phyloP scores from a whole-genome alignment of 2,329 filamentous ascomycete genomes.

The Dothideomycetes sp. region DNA sequence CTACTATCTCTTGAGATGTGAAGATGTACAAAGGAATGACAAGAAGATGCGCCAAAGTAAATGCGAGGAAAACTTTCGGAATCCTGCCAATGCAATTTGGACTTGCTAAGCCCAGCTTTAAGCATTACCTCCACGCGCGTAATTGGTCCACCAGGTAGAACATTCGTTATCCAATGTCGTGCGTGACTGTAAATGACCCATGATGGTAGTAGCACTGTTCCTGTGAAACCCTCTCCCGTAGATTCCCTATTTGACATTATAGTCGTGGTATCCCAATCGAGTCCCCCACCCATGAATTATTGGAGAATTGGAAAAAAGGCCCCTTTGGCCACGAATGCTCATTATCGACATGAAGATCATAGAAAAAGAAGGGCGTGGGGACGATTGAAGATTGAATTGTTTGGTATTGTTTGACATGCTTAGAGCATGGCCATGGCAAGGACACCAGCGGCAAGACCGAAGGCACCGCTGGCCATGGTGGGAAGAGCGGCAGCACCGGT shows the following conservation, averaged over 20 bases:
- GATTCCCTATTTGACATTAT: conserved; percentile 5
- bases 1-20: too few relatives aligned
- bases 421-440: conserved; percentile 19
- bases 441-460: conserved; percentile 21
- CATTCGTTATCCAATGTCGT: too few relatives aligned
- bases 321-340: conserved; percentile 2
- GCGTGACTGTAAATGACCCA: not conserved
- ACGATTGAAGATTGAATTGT: not conserved
- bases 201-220: not conserved
- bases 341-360: conserved; percentile 10
- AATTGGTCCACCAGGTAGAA: not conserved
- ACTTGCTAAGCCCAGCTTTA: not conserved
- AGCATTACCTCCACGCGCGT: not conserved
- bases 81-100: not conserved
- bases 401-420: conserved; percentile 8
- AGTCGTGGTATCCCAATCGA: conserved; percentile 4
- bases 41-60: not conserved
- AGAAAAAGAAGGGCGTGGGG: conserved; percentile 3
- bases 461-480: conserved; percentile 14
- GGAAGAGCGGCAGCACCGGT: conserved; percentile 20
- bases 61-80: not conserved
- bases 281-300: conserved; percentile 1
- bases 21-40: not conserved
- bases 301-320: conserved; percentile 1
- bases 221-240: too few relatives aligned